Evolutionary conservation across 371 early-diverging fungal genomes (phyloP).

Genomic region (Umbelopsis sp.): DNA sequence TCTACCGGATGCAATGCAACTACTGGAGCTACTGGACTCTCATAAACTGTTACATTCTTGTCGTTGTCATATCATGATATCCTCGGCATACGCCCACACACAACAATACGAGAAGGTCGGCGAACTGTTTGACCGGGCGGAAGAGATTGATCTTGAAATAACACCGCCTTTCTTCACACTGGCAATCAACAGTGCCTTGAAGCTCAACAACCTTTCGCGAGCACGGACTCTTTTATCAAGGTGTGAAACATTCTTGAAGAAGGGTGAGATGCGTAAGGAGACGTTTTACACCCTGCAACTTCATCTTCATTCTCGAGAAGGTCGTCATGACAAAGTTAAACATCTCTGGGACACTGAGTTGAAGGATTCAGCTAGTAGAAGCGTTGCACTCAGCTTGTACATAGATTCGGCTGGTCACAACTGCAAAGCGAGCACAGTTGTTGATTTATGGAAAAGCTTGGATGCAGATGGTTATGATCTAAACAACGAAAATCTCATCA

Average conservation of each 20-base stretch:
- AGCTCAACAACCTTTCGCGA: neutral
- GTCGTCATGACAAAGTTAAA: neutral
- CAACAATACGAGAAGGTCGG: neutral
- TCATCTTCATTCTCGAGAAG: slow-evolving; percentile 4
- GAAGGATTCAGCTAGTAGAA: neutral
- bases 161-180: neutral
- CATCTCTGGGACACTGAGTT: neutral
- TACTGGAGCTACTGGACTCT: neutral
- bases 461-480: neutral
- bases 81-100: neutral
- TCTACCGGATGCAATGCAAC: neutral
- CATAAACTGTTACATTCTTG: neutral
- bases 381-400: slow-evolving; percentile 1
- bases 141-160: neutral
- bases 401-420: slow-evolving; percentile 4
- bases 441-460: neutral
- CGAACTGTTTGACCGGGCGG: neutral
- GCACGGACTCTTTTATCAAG: neutral
- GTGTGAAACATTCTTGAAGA: neutral
- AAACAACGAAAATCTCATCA: slow-evolving; percentile 7
- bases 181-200: neutral
- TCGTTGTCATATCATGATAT: neutral
- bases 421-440: neutral
- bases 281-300: slow-evolving; percentile 1
- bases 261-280: neutral